Evolutionary conservation across 306 rosid genomes (phyloP).

Genomic region (Vigna hirtella): DNA sequence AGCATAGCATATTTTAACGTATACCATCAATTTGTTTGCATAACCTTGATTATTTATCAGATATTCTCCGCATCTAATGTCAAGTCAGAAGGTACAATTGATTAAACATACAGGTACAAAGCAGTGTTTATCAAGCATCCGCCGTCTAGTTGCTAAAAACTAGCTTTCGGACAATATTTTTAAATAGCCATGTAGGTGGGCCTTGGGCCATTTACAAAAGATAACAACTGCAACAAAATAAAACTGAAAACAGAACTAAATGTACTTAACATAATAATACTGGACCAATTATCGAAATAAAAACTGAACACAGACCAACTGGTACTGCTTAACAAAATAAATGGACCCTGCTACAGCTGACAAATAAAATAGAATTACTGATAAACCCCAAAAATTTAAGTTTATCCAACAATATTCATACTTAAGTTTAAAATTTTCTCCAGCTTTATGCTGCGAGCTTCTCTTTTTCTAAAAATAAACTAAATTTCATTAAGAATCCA

Average conservation of each 20-base stretch:
- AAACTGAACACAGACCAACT: too few species aligned
- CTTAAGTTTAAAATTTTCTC: not conserved
- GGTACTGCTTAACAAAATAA: too few species aligned
- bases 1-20: not conserved
- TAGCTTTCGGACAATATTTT: not conserved
- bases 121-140: not conserved
- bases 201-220: too few species aligned
- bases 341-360: too few species aligned
- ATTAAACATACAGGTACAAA: conserved; percentile 27
- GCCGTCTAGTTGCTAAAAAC: conserved; percentile 16
- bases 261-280: too few species aligned
- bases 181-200: too few species aligned
- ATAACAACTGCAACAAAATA: too few species aligned
- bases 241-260: too few species aligned
- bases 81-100: not conserved
- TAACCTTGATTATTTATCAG: conserved; percentile 4
- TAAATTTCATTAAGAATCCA: not conserved
- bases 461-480: not conserved
- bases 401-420: conserved; percentile 1
- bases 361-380: too few species aligned
- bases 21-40: not conserved
- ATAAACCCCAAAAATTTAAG: too few species aligned
- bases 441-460: not conserved
- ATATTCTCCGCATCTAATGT: not conserved
- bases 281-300: too few species aligned